phyloP scores from a whole-genome alignment of 1,139 yeast species.

The Saccharomycopsis crataegensis region DNA sequence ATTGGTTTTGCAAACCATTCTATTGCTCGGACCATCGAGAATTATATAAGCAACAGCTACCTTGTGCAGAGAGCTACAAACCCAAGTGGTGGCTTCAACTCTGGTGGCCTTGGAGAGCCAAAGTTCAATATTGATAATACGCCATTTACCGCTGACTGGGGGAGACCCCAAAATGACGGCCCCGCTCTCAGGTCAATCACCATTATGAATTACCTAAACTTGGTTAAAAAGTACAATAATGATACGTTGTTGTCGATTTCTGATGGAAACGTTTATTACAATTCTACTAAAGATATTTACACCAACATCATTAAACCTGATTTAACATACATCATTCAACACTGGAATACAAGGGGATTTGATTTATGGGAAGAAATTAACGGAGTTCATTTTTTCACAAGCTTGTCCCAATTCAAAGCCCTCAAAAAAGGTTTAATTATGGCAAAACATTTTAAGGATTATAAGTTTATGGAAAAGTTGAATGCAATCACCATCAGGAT shows the following conservation, averaged over 20 bases:
- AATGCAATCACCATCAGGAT: background rate
- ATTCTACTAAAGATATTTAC: slow-evolving; percentile 31
- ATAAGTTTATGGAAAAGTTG: slow-evolving; percentile 24
- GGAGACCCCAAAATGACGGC: slow-evolving; percentile 94
- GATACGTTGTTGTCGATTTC: slow-evolving; percentile 21
- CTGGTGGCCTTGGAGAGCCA: slow-evolving; percentile 77
- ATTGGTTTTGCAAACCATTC: slow-evolving; percentile 28
- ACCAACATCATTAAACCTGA: slow-evolving; percentile 59
- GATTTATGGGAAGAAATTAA: slow-evolving; percentile 92
- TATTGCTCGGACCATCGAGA: slow-evolving; percentile 38
- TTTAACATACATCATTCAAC: slow-evolving; percentile 50
- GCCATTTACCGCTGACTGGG: slow-evolving; percentile 67
- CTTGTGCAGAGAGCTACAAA: slow-evolving; percentile 59
- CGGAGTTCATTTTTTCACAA: slow-evolving; percentile 71
- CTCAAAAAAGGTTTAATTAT: slow-evolving; percentile 48
- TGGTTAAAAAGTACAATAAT: slow-evolving; percentile 31
- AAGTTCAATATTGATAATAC: slow-evolving; percentile 64
- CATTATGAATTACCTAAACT: slow-evolving; percentile 46
- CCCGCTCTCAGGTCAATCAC: slow-evolving; percentile 78
- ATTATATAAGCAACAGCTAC: slow-evolving; percentile 53
- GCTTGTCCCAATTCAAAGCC: slow-evolving; percentile 66
- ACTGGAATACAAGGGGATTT: slow-evolving; percentile 63
- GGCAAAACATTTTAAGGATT: slow-evolving; percentile 35
- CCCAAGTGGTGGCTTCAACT: slow-evolving; percentile 55
- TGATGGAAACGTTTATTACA: slow-evolving; percentile 6